phyloP scores from a whole-genome alignment of 2,329 filamentous ascomycete genomes.

The Aspergillus sp. region DNA sequence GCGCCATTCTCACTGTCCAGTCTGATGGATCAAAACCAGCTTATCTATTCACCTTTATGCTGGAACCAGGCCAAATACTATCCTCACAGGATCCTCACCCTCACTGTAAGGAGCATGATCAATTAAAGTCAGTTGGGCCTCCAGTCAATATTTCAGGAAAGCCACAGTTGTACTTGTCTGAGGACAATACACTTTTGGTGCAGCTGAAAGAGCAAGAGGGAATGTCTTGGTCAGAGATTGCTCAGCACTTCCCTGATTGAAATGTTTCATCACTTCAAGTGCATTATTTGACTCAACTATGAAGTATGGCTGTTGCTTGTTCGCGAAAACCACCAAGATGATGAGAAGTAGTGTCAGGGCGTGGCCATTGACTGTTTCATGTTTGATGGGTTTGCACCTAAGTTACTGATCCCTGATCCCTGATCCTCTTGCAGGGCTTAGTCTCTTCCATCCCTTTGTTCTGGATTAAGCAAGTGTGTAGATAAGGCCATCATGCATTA shows the following conservation, averaged over 20 bases:
- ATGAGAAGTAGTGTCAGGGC: too few relatives aligned
- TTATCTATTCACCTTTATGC: conserved; percentile 1
- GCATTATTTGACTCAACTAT: background rate
- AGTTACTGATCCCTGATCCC: too few relatives aligned
- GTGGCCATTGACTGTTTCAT: too few relatives aligned
- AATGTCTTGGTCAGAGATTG: background rate
- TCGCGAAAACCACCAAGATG: background rate
- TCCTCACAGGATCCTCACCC: background rate
- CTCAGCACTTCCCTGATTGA: background rate
- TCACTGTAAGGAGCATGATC: background rate
- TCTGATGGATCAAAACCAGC: background rate
- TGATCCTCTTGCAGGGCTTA: too few relatives aligned
- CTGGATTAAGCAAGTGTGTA: too few relatives aligned
- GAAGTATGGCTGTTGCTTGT: background rate
- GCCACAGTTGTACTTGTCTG: background rate
- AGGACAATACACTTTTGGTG: background rate
- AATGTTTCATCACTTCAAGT: background rate
- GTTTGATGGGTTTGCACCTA: too few relatives aligned
- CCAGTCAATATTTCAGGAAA: background rate
- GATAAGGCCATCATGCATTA: too few relatives aligned
- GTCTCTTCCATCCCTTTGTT: too few relatives aligned
- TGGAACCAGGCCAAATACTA: background rate
- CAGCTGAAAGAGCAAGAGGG: conserved; percentile 1
- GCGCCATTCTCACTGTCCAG: background rate
- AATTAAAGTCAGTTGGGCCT: background rate